Evolutionary conservation across 148 eudicot genomes (phyloP), one percentile per base, ranked within the genome.

Genomic region (Chenopodium quinoa): DNA sequence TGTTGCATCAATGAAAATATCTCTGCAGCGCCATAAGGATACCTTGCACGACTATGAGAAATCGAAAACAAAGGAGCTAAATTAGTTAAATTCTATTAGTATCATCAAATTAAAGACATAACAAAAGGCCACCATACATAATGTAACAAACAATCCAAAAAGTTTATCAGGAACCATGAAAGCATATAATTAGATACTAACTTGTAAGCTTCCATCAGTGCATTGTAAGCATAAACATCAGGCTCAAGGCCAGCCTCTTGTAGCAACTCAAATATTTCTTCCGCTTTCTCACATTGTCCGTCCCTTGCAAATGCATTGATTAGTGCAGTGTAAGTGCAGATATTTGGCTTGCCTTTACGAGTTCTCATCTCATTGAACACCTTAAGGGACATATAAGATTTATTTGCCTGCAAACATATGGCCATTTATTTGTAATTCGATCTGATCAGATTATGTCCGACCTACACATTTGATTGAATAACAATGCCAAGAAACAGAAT

Each of bases 131-230:
- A 4, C 40, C 40, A 3, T 37, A 37, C 40, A 37, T 6, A 4
- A 37, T 37, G 44, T 40, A 40, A 6, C 44, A 6, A 40, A 40
- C 44, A 40, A 40, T 40, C 44, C 44, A 40, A 40, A 40, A 40
- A 40, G 44, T 40, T 40, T 40, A 6, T 34, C 37, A 34, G 34
- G 34, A 32, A 34, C 5, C 37, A 34, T 4, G 4, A 6, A 40
- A 40, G 44, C 44, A 40, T 40, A 6, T 40, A 40, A 40, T 14
- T 54, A 40, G 67, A 75, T 23, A 84, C 75, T 83, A 72, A 94
- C 98, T 92, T 92, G 90, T 94, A 94, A 56, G 97, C 91, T 89
- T 92, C 97, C 93, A 94, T 94, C 48, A 94, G 92, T 37, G 98
- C 98, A 81, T 94, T 94, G 80, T 94, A 94, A 71, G 90, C 90